phyloP scores from a whole-genome alignment of 2,329 filamentous ascomycete genomes.

The Colletotrichum lentis region DNA sequence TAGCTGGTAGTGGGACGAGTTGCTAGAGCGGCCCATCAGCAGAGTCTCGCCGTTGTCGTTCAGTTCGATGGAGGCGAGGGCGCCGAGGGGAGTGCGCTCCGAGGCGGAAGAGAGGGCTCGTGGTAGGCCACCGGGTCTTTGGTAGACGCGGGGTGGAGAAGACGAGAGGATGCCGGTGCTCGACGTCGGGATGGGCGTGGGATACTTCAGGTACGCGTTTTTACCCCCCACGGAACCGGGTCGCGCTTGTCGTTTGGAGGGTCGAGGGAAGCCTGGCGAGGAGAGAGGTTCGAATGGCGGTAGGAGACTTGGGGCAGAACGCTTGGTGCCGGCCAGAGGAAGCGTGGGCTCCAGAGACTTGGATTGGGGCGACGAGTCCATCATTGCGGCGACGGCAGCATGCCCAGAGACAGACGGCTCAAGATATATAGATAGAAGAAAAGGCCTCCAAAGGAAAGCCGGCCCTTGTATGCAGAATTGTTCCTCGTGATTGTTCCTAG shows the following conservation, averaged over 20 bases:
- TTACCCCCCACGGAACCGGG: conserved; percentile 48
- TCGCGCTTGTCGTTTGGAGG: conserved; percentile 71
- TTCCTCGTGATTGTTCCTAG: not conserved
- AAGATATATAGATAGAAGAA: not conserved
- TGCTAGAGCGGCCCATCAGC: conserved; percentile 91
- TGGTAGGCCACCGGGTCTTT: conserved; percentile 21
- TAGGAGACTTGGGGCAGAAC: conserved; percentile 72
- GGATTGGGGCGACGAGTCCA: conserved; percentile 54
- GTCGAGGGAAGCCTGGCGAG: conserved; percentile 74
- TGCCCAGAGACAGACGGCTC: conserved; percentile 24
- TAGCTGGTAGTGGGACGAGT: conserved; percentile 93
- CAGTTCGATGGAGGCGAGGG: conserved; percentile 83
- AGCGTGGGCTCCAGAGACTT: conserved; percentile 48
- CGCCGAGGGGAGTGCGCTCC: conserved; percentile 82
- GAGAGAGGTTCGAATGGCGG: conserved; percentile 82
- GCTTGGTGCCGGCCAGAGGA: conserved; percentile 62
- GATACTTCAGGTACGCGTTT: conserved; percentile 74
- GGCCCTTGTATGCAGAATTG: not conserved
- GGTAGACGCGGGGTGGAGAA: conserved; percentile 70
- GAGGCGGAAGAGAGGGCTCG: conserved; percentile 68
- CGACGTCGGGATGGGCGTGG: conserved; percentile 92
- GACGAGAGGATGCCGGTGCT: conserved; percentile 91
- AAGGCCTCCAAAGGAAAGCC: not conserved
- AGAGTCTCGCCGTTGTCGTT: conserved; percentile 82
- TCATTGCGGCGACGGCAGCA: conserved; percentile 40